phyloP scores from a whole-genome alignment of 352 stramenopile genomes.

The Phytophthora pinifolia region DNA sequence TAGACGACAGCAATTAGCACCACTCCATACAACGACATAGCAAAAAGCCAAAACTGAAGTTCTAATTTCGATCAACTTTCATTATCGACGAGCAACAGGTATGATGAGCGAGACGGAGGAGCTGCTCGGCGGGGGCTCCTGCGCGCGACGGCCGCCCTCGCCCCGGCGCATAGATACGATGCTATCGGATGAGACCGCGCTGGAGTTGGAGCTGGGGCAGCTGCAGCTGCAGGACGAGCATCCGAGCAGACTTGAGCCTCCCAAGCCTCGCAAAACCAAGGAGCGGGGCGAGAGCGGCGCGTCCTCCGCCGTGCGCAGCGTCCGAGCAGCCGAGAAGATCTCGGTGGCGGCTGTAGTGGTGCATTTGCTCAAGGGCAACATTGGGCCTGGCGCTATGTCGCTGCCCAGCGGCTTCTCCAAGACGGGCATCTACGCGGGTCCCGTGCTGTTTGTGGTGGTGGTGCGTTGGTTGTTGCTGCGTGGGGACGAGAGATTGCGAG shows the following conservation, averaged over 20 bases:
- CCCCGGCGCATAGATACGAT: background rate
- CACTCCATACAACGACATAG: background rate
- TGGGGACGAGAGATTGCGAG: no score
- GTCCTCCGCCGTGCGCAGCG: constrained; percentile 13
- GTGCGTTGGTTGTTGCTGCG: constrained; percentile 22
- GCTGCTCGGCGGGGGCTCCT: constrained; percentile 11
- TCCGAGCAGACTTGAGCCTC: no score
- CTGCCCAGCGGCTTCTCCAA: constrained; percentile 78
- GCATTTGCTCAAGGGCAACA: constrained; percentile 78
- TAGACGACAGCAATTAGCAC: background rate
- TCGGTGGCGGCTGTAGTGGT: constrained; percentile 55
- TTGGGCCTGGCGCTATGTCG: constrained; percentile 77
- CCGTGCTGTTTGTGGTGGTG: constrained; percentile 61
- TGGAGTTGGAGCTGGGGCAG: constrained; percentile 18
- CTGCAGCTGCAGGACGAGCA: constrained; percentile 2
- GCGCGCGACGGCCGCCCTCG: constrained; percentile 8
- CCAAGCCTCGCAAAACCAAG: constrained; percentile 4
- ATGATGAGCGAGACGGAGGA: constrained; percentile 24
- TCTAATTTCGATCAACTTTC: no score
- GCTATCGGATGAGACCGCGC: constrained; percentile 3
- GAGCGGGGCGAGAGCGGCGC: constrained; percentile 6
- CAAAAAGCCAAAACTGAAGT: constrained; percentile 19
- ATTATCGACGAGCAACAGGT: no score
- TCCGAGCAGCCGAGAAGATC: constrained; percentile 43
- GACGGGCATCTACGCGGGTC: constrained; percentile 60